Percentiles rank a stretch among this genome's conserved stretches.
Evolutionary conservation across 208 protist genomes (phyloP).

Genomic region (Cochliopodium minus): DNA sequence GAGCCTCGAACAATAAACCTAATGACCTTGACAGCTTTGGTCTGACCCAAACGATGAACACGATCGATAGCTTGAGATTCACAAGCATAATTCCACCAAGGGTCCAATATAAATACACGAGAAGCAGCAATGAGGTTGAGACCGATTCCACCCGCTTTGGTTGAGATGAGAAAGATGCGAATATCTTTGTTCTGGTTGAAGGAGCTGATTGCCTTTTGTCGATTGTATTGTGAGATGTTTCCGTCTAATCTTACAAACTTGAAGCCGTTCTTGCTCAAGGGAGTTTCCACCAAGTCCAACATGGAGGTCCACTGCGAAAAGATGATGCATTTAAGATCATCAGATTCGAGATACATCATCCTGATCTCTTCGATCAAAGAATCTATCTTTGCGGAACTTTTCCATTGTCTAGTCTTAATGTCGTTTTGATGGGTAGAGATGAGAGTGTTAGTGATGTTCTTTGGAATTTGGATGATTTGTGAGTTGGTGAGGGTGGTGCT

Average conservation of each 20-base stretch:
- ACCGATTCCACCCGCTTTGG: constrained; percentile 42
- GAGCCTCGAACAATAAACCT: constrained; percentile 41
- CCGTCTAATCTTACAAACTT: constrained; percentile 62
- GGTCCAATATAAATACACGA: constrained; percentile 48
- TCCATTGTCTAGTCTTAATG: constrained; percentile 44
- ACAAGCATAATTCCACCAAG: constrained; percentile 42
- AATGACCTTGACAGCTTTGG: constrained; percentile 42
- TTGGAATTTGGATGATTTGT: no score
- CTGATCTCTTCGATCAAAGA: constrained; percentile 50
- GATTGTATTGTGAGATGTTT: constrained; percentile 49
- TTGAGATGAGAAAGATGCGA: constrained; percentile 60
- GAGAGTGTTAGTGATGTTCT: no score
- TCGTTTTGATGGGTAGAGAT: no score
- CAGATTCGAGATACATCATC: constrained; percentile 41
- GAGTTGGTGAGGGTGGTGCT: no score
- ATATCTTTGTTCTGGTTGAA: no score
- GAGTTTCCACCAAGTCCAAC: constrained; percentile 74
- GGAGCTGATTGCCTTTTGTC: no score
- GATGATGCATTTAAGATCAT: constrained; percentile 76
- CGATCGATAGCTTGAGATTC: constrained; percentile 51
- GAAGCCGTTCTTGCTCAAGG: constrained; percentile 45
- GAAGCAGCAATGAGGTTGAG: constrained; percentile 50
- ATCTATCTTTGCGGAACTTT: constrained; percentile 54
- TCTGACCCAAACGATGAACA: constrained; percentile 69
- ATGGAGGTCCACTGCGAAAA: constrained; percentile 93